Evolutionary conservation across 179 eudicot genomes (phyloP), one percentile per base, ranked within the genome.

Genomic region (Camellia oleifera): DNA sequence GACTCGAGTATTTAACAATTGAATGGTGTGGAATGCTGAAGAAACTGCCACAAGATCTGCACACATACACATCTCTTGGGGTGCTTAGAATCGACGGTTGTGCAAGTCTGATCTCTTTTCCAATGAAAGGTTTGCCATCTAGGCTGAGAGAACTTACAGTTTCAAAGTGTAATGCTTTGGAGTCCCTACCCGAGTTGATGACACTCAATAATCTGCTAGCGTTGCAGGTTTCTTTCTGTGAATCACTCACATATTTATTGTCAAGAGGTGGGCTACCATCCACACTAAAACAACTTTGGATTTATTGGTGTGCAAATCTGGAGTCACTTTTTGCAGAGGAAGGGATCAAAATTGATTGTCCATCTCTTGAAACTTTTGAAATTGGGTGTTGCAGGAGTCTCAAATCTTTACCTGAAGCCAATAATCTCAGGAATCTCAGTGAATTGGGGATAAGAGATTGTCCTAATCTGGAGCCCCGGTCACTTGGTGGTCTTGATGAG

Each of bases 261-360:
- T 17, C 40, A 14, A n/a, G 15, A 8, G n/a, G 4, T n/a, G 66
- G 68, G 32, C 66, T 75, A 14, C 72, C 72, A 0, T 5, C 50
- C 26, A 69, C 52, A 3, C 26, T 69, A 3, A 69, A 69, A 12
- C 3, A 12, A 0, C 78, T 75, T 6, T 4, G 0, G 0, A 46
- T 75, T 60, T 0, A 0, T 1, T 0, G 0, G 0, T 75, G 78
- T 45, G 12, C 0, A 44, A 13, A 60, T 8, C 53, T 75, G 67
- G 67, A 17, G 7, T 58, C 65, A 15, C 0, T 58, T 42, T 4
- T 58, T 15, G 78, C n/a, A 17, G 54, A 42, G 52, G 78, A 48
- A 10, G 75, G 67, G 65, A n/a, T 75, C 2, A 11, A 75, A 18
- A 57, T 26, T 5, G 7, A 75, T n/a, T 75, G 75, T 53, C 75